Percentiles rank a stretch among this genome's conserved stretches.
These are phyloP conservation scores for Pichia sporocuriosa DNA, from an alignment of 805 yeast species.

Conservation along the genomic window DNA sequence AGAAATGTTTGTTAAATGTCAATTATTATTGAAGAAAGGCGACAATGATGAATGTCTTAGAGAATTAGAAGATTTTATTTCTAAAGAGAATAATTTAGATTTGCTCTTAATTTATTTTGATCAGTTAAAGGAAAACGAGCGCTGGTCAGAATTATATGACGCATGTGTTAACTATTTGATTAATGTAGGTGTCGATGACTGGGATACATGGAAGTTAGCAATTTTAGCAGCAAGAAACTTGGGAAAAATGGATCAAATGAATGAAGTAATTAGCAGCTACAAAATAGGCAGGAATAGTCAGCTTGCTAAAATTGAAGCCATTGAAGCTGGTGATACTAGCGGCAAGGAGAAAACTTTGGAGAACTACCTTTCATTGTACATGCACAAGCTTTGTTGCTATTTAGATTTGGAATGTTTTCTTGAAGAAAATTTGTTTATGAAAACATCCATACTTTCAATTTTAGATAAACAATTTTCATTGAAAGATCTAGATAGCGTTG, in stretches of 20 bases:
- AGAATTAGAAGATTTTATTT: constrained; percentile 27
- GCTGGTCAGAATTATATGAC: constrained; percentile 39
- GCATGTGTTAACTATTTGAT: constrained; percentile 38
- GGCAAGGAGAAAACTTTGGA: constrained; percentile 16
- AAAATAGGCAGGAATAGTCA: constrained; percentile 47
- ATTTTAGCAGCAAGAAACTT: constrained; percentile 39
- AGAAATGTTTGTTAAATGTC: constrained; percentile 55
- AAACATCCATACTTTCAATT: constrained; percentile 1
- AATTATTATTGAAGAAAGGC: constrained; percentile 36
- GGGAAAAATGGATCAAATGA: constrained; percentile 29
- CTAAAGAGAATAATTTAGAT: constrained; percentile 49
- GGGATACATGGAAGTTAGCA: constrained; percentile 60
- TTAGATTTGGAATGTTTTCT: constrained; percentile 42
- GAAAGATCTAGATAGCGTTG: constrained; percentile 10
- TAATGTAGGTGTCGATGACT: constrained; percentile 58
- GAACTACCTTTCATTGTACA: constrained; percentile 40
- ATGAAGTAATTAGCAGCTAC: constrained; percentile 25
- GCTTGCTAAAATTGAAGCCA: constrained; percentile 45
- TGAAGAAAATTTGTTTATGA: neutral
- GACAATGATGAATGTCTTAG: constrained; percentile 32
- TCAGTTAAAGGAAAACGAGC: constrained; percentile 34
- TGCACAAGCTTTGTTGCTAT: constrained; percentile 57
- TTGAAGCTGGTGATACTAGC: neutral
- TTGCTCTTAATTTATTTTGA: constrained; percentile 49
- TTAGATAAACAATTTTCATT: constrained; percentile 12